Percentiles rank a stretch among this genome's conserved stretches.
These are phyloP conservation scores for Asparagopsis taxiformis DNA, from an alignment of 31 red algal species.

Conservation along the genomic window DNA sequence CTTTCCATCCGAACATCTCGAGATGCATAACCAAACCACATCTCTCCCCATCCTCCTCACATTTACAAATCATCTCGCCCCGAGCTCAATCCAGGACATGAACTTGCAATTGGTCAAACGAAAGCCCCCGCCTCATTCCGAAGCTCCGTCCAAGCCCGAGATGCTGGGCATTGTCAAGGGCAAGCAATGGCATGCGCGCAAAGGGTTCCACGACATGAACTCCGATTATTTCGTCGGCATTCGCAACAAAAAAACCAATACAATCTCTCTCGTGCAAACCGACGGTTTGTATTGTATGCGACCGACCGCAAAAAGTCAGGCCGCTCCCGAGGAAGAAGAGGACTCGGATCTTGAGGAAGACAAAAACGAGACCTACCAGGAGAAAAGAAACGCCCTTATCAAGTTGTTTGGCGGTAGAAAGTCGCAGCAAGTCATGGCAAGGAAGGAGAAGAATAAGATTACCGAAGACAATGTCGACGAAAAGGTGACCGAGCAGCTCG, in stretches of 20 bases:
- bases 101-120: neutral
- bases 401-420: conserved; percentile 49
- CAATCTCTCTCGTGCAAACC: conserved; percentile 32
- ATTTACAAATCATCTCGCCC: neutral
- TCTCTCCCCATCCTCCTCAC: too few species aligned
- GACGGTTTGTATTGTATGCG: conserved; percentile 40
- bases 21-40: too few species aligned
- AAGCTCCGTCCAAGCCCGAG: conserved; percentile 3
- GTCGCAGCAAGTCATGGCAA: conserved; percentile 11
- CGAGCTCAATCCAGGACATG: neutral
- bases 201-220: conserved; percentile 44
- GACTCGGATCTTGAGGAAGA: conserved; percentile 1
- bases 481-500: conserved; percentile 23
- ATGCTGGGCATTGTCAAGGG: conserved; percentile 18
- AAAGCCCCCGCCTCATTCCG: neutral
- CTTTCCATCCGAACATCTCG: too few species aligned
- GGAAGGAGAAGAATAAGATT: conserved; percentile 42
- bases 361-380: conserved; percentile 15
- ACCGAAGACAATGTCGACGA: conserved; percentile 67
- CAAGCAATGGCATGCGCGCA: conserved; percentile 17
- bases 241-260: conserved; percentile 49
- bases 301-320: neutral
- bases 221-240: conserved; percentile 61
- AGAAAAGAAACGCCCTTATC: conserved; percentile 35
- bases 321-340: neutral